These are phyloP conservation scores for Candida loeiensis DNA, from an alignment of 805 yeast genomes.

Conservation along the genomic window DNA sequence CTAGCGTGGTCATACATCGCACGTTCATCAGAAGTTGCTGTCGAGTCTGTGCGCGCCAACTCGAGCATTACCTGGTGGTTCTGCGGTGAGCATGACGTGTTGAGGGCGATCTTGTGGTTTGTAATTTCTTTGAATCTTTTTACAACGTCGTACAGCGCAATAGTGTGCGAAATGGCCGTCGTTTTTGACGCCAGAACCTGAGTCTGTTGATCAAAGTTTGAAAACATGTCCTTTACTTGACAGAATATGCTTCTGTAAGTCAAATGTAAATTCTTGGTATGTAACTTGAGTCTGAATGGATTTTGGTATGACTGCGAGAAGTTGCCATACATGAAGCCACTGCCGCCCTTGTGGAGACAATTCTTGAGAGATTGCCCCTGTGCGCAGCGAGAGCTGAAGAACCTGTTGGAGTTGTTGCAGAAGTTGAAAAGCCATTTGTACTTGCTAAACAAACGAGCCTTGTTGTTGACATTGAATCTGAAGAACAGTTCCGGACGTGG, in stretches of 20 bases:
- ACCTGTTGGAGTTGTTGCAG: conserved; percentile 11
- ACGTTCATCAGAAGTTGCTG: conserved; percentile 18
- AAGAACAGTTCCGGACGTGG: conserved; percentile 5
- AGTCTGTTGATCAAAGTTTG: conserved; percentile 2
- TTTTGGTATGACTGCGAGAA: conserved; percentile 22
- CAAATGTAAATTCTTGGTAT: conserved; percentile 17
- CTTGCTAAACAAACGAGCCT: conserved; percentile 7
- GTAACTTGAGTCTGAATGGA: conserved; percentile 17
- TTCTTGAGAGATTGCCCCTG: conserved; percentile 1
- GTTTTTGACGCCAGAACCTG: background rate
- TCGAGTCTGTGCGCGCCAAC: conserved; percentile 19
- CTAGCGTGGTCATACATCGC: conserved; percentile 9
- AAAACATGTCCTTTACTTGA: conserved; percentile 7
- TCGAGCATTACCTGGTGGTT: conserved; percentile 19
- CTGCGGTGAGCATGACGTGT: conserved; percentile 26
- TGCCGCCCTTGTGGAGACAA: conserved; percentile 5
- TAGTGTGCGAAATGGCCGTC: background rate
- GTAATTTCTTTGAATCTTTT: background rate
- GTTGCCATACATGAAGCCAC: conserved; percentile 22
- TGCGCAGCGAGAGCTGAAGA: conserved; percentile 9
- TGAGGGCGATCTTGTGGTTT: conserved; percentile 20
- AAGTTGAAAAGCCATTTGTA: conserved; percentile 13
- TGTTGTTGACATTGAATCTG: conserved; percentile 10
- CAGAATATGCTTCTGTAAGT: conserved; percentile 20
- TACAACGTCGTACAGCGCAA: conserved; percentile 2